Evolutionary conservation across 1,139 yeast species (phyloP).

Genomic region (Suhomyces bribrorum): DNA sequence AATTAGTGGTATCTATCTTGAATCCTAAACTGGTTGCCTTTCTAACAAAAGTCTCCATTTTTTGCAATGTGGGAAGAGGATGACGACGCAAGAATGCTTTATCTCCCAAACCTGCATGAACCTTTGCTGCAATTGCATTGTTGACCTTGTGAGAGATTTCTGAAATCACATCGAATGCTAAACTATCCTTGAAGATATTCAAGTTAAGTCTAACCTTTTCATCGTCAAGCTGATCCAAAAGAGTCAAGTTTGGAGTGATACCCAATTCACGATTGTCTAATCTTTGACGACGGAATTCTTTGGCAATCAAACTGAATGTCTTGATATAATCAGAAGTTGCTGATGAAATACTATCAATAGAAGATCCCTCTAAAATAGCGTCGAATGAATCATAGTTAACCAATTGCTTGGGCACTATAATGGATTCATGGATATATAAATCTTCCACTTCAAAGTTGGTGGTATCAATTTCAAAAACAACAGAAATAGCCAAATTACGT

Average conservation of each 20-base stretch:
- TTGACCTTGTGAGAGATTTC: conserved; percentile 85
- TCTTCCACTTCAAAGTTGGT: conserved; percentile 72
- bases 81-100: conserved; percentile 85
- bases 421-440: conserved; percentile 75
- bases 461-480: conserved; percentile 79
- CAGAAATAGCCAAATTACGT: conserved; percentile 70
- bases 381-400: conserved; percentile 57
- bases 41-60: conserved; percentile 76
- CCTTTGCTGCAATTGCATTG: conserved; percentile 79
- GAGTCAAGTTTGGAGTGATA: conserved; percentile 58
- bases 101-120: conserved; percentile 77
- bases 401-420: conserved; percentile 60
- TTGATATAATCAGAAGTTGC: conserved; percentile 70
- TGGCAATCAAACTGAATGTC: conserved; percentile 65
- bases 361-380: conserved; percentile 39
- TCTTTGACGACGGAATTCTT: conserved; percentile 73
- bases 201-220: conserved; percentile 72
- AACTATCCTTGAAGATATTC: conserved; percentile 68
- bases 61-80: conserved; percentile 77
- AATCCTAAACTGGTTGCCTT: conserved; percentile 68
- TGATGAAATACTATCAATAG: conserved; percentile 40
- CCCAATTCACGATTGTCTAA: conserved; percentile 52
- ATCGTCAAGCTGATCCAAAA: conserved; percentile 82
- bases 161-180: conserved; percentile 60
- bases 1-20: conserved; percentile 70